Evolutionary conservation across 1,284 basidiomycete genomes (phyloP).

Genomic region (Paramarasmius palmivorus): DNA sequence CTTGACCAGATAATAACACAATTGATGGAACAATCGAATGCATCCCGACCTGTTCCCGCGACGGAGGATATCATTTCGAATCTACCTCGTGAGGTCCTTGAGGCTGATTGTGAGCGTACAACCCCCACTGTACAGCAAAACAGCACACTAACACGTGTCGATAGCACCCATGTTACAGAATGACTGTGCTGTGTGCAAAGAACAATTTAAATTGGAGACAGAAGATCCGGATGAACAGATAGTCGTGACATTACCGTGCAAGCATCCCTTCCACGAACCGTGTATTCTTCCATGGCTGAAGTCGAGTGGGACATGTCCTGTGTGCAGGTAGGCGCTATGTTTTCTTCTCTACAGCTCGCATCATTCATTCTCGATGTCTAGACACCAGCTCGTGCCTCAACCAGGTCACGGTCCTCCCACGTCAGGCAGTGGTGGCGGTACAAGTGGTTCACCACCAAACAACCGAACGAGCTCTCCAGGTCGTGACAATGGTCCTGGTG

Average conservation of each 20-base stretch:
- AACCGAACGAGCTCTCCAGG: not conserved
- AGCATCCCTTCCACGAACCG: constrained; percentile 78
- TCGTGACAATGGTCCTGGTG: not conserved
- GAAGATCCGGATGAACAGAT: constrained; percentile 73
- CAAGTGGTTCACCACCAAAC: constrained; percentile 4
- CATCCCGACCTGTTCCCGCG: constrained; percentile 70
- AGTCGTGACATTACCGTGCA: constrained; percentile 74
- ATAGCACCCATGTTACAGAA: constrained; percentile 59
- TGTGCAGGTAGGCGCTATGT: constrained; percentile 63
- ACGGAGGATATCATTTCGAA: constrained; percentile 68
- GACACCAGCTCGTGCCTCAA: constrained; percentile 56
- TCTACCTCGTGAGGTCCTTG: constrained; percentile 62
- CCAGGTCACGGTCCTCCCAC: constrained; percentile 37
- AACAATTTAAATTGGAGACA: constrained; percentile 64
- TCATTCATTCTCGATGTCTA: constrained; percentile 21
- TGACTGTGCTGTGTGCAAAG: constrained; percentile 81
- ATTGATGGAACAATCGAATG: constrained; percentile 72
- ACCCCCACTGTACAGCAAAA: not conserved
- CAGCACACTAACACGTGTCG: constrained; percentile 4
- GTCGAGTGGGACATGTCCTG: constrained; percentile 82
- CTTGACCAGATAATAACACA: constrained; percentile 79
- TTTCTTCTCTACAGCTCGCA: constrained; percentile 3
- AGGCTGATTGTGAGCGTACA: constrained; percentile 54
- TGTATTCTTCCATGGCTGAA: constrained; percentile 85
- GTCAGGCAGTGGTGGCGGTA: constrained; percentile 9